phyloP scores from a whole-genome alignment of 495 filamentous ascomycete species.

The Talaromyces proteolyticus region DNA sequence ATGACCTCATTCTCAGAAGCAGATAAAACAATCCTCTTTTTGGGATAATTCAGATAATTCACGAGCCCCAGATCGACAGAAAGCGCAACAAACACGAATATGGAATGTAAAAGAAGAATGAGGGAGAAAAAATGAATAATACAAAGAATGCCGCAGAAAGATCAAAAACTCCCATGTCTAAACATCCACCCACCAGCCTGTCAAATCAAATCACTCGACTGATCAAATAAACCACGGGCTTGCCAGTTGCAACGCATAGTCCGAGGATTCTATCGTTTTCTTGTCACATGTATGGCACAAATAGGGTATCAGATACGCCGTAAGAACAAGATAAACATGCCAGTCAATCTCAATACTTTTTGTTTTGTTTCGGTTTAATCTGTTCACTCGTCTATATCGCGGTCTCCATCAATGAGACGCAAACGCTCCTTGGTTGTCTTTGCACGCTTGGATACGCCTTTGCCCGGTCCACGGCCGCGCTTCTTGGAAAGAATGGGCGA shows the following conservation, averaged over 20 bases:
- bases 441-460: conserved; percentile 69
- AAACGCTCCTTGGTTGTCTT: conserved; percentile 88
- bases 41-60: neutral
- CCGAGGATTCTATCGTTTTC: neutral
- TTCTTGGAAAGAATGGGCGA: conserved; percentile 48
- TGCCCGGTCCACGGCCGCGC: conserved; percentile 39
- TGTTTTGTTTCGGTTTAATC: neutral
- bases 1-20: neutral
- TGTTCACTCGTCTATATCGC: conserved; percentile 18
- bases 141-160: neutral
- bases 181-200: neutral
- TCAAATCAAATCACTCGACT: too few species aligned
- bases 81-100: too few species aligned
- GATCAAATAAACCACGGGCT: too few species aligned
- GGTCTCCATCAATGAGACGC: conserved; percentile 77
- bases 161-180: neutral
- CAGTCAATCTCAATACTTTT: too few species aligned
- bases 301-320: neutral
- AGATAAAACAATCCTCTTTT: neutral
- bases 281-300: neutral
- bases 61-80: too few species aligned
- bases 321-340: too few species aligned
- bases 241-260: too few species aligned
- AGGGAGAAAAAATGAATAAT: neutral
- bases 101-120: neutral